Evolutionary conservation across 2,329 filamentous ascomycete genomes (phyloP), one percentile per base, ranked within the genome.

Genomic region (Fusarium setosum): DNA sequence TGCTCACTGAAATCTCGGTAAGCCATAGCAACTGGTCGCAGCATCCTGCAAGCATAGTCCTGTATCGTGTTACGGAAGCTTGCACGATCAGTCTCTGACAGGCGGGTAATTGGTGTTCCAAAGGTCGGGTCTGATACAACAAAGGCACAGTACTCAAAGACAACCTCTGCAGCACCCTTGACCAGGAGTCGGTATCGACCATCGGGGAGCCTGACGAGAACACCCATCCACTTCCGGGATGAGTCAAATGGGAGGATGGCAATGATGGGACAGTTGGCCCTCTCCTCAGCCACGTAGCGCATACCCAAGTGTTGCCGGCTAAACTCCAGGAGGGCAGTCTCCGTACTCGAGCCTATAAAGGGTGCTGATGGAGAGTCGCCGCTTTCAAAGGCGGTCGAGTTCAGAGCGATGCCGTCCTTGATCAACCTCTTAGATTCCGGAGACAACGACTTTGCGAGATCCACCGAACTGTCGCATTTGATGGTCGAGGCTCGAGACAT

Each of bases 21-120:
- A 5, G 92, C 84, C 64, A 94, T 83, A 17, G 87, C 91, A 53
- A 95, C 93, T 1, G 91, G 93, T 45, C 92, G 88, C 12, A 95
- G 84, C 56, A 90, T 91, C 9, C 88, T 85, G 7, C 84, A 85
- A 2, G 91, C 91, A 70, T 92, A 93, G 12, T 73, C 72, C 10
- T 75, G 68, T 9, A 80, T 80, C 1, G 75, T 76, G 15, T 67
- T 69, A n/a, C 73, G 68, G 17, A 80, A 71, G 37, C 72, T 73
- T 18, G 66, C 63, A 5, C 75, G 72, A n/a, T 74, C 72, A 1
- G 74, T 69, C n/a, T 76, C 73, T 1, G 72, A 72, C 3, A 80
- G 65, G 4, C 73, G 67, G 3, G 62, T 69, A 6, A 72, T 68
- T 1, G 70, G 69, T 2, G 77, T 56, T 8, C 72, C 72, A 6